Evolutionary conservation across 805 yeast genomes (phyloP), one percentile per base, ranked within the genome.

Genomic region (Tetrapisispora phaffii): DNA sequence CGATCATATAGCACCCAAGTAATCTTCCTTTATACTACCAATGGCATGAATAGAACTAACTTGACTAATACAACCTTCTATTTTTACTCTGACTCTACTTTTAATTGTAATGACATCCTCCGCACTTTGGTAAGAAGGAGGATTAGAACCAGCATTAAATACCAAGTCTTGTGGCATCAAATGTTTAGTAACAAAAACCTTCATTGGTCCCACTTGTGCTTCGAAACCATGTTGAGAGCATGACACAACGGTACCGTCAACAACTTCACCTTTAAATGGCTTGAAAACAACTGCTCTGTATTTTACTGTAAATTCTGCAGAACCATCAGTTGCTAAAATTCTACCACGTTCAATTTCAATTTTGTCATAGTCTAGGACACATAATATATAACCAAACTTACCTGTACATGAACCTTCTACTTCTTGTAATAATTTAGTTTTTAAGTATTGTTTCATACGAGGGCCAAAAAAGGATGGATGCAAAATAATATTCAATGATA

Each of bases 321-420:
- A 81, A 2, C 98, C 98, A 47, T 82, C 80, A 21, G 89, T 82
- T 2, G 97, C 95, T 37, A 93, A 75, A 51, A 93, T 85, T 55
- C 85, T 73, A 17, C 98, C 98, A 55, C 87, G 82, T 40, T 96
- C 98, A 31, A 93, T 94, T 60, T 93, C 97, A 47, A 93, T 87
- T 53, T 82, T 77, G 83, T 86, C 87, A 53, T 94, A 86, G 61
- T 93, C 97, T 61, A 93, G 73, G 37, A 93, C 98, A 67, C 97
- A 90, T 47, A 93, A 82, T 53, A 93, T 93, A 65, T 93, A 93
- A 13, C 98, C 98, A 70, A 93, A 93, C 66, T 93, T 96, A 57
- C 98, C 98, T 0, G 97, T 89, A 68, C 97, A 93, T 1, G 97
- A 88, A 22, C 98, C 98, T 68, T 93, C 98, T 36, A 93, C 98